Base-by-base conservation (phyloP, 2,329 filamentous ascomycete genomes). In the Nemania sp. region DNA sequence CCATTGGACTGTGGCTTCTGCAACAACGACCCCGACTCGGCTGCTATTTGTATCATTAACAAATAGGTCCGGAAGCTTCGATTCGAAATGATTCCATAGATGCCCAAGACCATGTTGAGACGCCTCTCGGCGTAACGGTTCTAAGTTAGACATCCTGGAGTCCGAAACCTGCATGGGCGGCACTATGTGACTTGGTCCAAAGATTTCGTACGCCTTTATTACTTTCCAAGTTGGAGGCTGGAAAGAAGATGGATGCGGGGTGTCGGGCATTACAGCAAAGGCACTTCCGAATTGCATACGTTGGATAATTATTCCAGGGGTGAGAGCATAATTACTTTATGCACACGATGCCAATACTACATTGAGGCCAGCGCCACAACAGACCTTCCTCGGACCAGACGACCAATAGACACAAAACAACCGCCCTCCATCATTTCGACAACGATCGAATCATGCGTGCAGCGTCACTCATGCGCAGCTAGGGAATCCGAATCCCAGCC, bases 51-150 rank as follows among this genome's bases (percentile, higher is more conserved):
- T 5, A 35, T 45, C 39, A 10, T 53, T 9, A 21, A 45, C n/a
- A 5, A 53, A 53, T 2, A 53, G n/a, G 13, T 34, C 39, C 9
- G 50, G 15, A 2, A 53, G 37, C 34, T 35, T 53, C 25, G 51
- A 35, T 54, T 54, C 51, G 20, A 54, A 54, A 21, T 6, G 3
- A 0, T 54, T 46, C 51, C 51, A 54, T 12, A 54, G 9, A 45
- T 20, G 7, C 29, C 39, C 51, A 11, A 54, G 39, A 11, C 51
- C 51, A 34, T 54, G 37, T n/a, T 37, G 15, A 21, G 34, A 45
- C 25, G 51, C 29, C 7, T 20, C 51, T 45, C 25, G 51, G 10
- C 39, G 29, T 34, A 54, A 13, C 1, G 7, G 40, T 35, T 32
- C 51, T 2, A 35, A 21, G 13, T 29, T 25, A 15, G 40, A 34